phyloP scores from a whole-genome alignment of 768 basidiomycete species.

The Amanita brunnescens region DNA sequence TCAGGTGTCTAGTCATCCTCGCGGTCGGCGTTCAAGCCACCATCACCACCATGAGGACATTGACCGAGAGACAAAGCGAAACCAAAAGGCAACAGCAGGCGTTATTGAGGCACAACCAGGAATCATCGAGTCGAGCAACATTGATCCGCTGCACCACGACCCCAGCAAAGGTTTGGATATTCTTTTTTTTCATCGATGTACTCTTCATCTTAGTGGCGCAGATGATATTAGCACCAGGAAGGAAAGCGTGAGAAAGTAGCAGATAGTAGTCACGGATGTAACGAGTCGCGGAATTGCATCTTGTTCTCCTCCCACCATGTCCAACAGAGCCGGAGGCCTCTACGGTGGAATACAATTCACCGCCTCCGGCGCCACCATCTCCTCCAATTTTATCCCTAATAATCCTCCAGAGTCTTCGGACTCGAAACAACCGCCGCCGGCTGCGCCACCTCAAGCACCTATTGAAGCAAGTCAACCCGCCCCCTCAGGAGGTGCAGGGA shows the following conservation, averaged over 20 bases:
- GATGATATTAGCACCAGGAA: constrained; percentile 26
- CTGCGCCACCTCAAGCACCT: constrained; percentile 12
- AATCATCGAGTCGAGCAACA: constrained; percentile 46
- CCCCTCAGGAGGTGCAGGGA: constrained; percentile 25
- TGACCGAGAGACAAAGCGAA: constrained; percentile 28
- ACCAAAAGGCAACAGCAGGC: constrained; percentile 34
- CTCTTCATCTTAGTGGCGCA: constrained; percentile 9
- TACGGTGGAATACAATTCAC: constrained; percentile 87
- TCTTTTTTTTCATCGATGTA: background rate
- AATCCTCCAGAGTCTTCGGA: constrained; percentile 11
- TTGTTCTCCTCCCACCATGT: constrained; percentile 39
- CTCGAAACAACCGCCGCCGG: background rate
- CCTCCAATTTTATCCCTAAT: constrained; percentile 26
- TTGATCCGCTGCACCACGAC: constrained; percentile 41
- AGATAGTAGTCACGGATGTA: constrained; percentile 6
- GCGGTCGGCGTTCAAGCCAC: background rate
- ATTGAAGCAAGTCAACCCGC: constrained; percentile 19
- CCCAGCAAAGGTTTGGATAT: constrained; percentile 26
- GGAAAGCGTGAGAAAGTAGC: constrained; percentile 8
- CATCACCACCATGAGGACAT: constrained; percentile 16
- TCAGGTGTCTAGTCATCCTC: background rate
- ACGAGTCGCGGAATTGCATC: constrained; percentile 7
- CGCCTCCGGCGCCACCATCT: constrained; percentile 45
- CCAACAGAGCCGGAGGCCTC: constrained; percentile 72
- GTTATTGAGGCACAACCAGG: constrained; percentile 46